Conservation (phyloP, 306 rosid species). For the Medicago lupulina region DNA sequence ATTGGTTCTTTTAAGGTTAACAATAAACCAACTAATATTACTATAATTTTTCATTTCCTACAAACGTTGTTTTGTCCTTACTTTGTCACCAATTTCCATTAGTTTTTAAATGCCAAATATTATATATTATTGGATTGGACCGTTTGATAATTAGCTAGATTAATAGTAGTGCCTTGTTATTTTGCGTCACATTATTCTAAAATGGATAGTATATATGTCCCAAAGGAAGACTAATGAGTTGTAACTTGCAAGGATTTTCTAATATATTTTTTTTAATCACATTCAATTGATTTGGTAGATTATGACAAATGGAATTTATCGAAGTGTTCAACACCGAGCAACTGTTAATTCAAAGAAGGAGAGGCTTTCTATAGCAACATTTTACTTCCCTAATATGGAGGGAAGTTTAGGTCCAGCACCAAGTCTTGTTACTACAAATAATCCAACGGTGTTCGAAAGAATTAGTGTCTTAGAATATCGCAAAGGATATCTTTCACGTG, state of each 20-base stretch:
- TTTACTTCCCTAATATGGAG: slow-evolving; percentile 10
- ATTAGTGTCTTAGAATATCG: slow-evolving; percentile 41
- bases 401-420: neutral
- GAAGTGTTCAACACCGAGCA: slow-evolving; percentile 55
- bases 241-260: too few species aligned
- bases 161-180: too few species aligned
- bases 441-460: slow-evolving; percentile 42
- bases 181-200: neutral
- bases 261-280: too few species aligned
- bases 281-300: slow-evolving; percentile 40
- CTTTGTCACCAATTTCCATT: too few species aligned
- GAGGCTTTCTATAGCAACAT: slow-evolving; percentile 38
- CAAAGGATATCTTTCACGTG: slow-evolving; percentile 32
- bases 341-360: slow-evolving; percentile 10
- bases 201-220: too few species aligned
- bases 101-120: too few species aligned
- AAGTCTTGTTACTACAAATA: slow-evolving; percentile 42
- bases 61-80: neutral
- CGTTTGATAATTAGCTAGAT: too few species aligned
- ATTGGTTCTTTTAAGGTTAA: too few species aligned
- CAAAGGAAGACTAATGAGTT: too few species aligned
- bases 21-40: too few species aligned
- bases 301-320: slow-evolving; percentile 54
- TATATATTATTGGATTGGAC: too few species aligned
- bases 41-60: too few species aligned